Percentiles rank a stretch among this genome's conserved stretches.
Evolutionary conservation across 2,329 filamentous ascomycete species (phyloP).

Genomic region (Albifimbria verrucaria): DNA sequence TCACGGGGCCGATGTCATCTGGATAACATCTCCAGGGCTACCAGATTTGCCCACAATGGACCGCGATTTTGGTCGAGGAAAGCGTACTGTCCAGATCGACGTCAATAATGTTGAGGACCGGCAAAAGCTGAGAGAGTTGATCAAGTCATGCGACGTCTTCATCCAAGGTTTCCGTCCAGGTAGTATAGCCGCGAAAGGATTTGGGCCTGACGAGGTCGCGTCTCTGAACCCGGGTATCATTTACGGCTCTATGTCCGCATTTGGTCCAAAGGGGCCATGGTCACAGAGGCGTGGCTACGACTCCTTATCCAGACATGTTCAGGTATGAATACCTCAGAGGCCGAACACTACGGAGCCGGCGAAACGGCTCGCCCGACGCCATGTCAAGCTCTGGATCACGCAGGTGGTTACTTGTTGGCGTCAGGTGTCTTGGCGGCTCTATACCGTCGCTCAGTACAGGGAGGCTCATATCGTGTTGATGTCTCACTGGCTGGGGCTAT

Average conservation of each 20-base stretch:
- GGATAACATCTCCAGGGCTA: conserved; percentile 48
- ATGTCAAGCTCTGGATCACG: conserved; percentile 53
- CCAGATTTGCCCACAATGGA: conserved; percentile 64
- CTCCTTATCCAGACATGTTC: conserved; percentile 46
- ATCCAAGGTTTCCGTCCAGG: conserved; percentile 62
- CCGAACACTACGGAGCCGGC: conserved; percentile 35
- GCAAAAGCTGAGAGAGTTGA: conserved; percentile 48
- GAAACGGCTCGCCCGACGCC: conserved; percentile 39
- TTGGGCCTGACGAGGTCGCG: conserved; percentile 26
- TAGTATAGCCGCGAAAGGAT: conserved; percentile 41
- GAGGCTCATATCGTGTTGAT: conserved; percentile 42
- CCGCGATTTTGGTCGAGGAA: conserved; percentile 62
- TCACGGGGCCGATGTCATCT: conserved; percentile 60
- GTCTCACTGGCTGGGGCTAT: conserved; percentile 50
- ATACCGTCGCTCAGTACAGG: conserved; percentile 38
- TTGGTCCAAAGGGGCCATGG: conserved; percentile 38
- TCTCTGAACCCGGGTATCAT: conserved; percentile 39
- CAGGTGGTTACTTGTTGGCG: conserved; percentile 49
- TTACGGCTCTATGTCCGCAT: conserved; percentile 48
- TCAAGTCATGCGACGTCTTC: conserved; percentile 57
- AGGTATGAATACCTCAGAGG: conserved; percentile 52
- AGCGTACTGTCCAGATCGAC: conserved; percentile 58
- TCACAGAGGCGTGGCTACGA: conserved; percentile 47
- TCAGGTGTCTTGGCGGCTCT: conserved; percentile 47
- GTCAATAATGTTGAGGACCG: conserved; percentile 49